Percentiles rank a stretch among this genome's conserved stretches.
phyloP scores from a whole-genome alignment of 1,284 basidiomycete species.

The Microbotryum lychnidis-dioicae region DNA sequence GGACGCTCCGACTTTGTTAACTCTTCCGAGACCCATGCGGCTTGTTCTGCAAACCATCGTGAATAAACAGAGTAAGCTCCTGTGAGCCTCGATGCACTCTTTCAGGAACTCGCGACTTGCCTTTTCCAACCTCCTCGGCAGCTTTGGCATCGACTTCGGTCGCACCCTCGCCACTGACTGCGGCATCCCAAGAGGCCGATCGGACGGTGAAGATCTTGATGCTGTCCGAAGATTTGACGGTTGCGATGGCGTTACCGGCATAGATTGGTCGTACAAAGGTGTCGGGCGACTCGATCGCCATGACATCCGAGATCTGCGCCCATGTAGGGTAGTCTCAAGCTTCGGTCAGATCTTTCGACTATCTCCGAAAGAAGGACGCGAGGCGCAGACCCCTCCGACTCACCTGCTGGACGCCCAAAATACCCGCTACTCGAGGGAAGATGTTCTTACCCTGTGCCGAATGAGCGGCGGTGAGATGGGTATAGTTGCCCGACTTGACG shows the following conservation, averaged over 20 bases:
- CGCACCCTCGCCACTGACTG: constrained; percentile 47
- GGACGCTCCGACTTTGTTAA: constrained; percentile 88
- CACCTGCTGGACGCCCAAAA: constrained; percentile 55
- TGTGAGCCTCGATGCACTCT: not conserved
- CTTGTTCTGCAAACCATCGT: constrained; percentile 11
- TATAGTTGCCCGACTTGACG: constrained; percentile 49
- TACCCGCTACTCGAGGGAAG: constrained; percentile 78
- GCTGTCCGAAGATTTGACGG: constrained; percentile 65
- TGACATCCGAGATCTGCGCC: constrained; percentile 74
- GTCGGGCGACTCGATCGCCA: constrained; percentile 68
- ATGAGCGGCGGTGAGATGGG: constrained; percentile 80
- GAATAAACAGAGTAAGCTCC: not conserved
- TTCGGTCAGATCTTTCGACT: not conserved
- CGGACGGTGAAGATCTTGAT: constrained; percentile 95
- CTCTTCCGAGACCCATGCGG: constrained; percentile 73
- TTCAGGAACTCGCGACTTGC: constrained; percentile 1
- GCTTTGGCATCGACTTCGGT: constrained; percentile 58
- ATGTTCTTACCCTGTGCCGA: constrained; percentile 64
- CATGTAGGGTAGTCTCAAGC: too few species aligned
- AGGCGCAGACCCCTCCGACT: not conserved
- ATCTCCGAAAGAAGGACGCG: not conserved
- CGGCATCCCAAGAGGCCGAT: constrained; percentile 81
- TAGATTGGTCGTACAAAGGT: constrained; percentile 92
- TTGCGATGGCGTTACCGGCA: constrained; percentile 94
- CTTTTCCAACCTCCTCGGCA: constrained; percentile 46